phyloP scores from a whole-genome alignment of 495 filamentous ascomycete genomes.

The Mycothermus thermophilus region DNA sequence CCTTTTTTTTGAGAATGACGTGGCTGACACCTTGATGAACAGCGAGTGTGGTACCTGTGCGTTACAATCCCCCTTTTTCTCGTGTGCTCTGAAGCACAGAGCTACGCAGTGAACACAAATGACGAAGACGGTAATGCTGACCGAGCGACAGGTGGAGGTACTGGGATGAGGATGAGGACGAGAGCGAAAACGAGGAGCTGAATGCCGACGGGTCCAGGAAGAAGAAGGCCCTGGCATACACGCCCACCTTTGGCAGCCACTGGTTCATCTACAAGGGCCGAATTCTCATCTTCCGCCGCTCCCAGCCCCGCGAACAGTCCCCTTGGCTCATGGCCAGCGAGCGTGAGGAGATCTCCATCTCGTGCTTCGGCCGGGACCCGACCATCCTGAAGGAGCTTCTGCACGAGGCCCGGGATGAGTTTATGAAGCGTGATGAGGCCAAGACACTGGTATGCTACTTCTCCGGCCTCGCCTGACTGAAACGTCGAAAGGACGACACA shows the following conservation, averaged over 20 bases:
- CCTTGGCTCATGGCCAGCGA: constrained; percentile 21
- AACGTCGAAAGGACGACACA: too few relatives aligned
- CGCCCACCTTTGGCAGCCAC: constrained; percentile 49
- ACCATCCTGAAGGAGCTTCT: constrained; percentile 52
- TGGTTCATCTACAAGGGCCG: constrained; percentile 50
- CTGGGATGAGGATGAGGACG: constrained; percentile 28
- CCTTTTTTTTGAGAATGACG: too few relatives aligned
- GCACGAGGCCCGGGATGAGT: constrained; percentile 44
- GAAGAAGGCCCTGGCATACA: constrained; percentile 48
- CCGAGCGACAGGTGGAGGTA: too few relatives aligned
- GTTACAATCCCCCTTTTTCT: too few relatives aligned
- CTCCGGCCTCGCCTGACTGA: too few relatives aligned
- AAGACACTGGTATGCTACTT: too few relatives aligned
- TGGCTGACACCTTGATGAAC: neutral
- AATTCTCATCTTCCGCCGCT: constrained; percentile 42
- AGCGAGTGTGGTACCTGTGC: constrained; percentile 1
- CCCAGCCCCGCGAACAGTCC: constrained; percentile 18
- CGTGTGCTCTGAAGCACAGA: too few relatives aligned
- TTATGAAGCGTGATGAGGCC: constrained; percentile 44
- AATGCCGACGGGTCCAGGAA: constrained; percentile 24
- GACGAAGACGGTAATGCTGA: too few relatives aligned
- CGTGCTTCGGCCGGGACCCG: constrained; percentile 53
- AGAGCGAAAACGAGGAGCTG: constrained; percentile 37
- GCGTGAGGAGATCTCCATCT: constrained; percentile 47
- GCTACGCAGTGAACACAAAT: too few relatives aligned